A percentile compares a stretch with the other conserved stretches of the same genome.
Evolutionary conservation across 768 basidiomycete species (phyloP).

Genomic region (Lentinula lateritia): DNA sequence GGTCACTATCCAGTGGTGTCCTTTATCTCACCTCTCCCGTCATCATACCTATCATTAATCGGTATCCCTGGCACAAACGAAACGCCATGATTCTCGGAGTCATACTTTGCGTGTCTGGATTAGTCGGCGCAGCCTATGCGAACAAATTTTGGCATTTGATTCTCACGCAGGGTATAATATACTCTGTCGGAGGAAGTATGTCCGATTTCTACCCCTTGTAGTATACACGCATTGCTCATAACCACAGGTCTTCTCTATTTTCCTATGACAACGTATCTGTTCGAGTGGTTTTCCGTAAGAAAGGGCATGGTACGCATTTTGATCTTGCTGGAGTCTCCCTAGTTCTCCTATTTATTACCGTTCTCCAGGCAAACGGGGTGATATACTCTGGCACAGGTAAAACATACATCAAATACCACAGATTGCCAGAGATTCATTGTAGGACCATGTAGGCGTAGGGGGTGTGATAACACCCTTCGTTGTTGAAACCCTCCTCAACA

Average conservation of each 20-base stretch:
- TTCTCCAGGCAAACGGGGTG: constrained; percentile 5
- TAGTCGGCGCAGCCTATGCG: constrained; percentile 22
- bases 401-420: not conserved
- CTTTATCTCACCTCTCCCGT: constrained; percentile 20
- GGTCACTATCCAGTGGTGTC: constrained; percentile 21
- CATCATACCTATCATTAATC: constrained; percentile 16
- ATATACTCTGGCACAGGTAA: constrained; percentile 10
- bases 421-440: not conserved
- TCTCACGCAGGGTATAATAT: constrained; percentile 21
- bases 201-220: not conserved
- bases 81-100: constrained; percentile 17
- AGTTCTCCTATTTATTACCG: too few species aligned
- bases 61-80: constrained; percentile 18
- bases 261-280: constrained; percentile 7
- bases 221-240: not conserved
- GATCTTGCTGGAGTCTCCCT: not conserved
- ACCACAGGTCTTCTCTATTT: constrained; percentile 7
- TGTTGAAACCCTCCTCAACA: constrained; percentile 1
- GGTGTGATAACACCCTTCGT: constrained; percentile 5
- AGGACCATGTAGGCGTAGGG: not conserved
- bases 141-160: constrained; percentile 12
- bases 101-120: constrained; percentile 16
- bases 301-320: constrained; percentile 4
- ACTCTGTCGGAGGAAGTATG: constrained; percentile 20
- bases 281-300: constrained; percentile 8